These are phyloP conservation scores for Ustilago lituana DNA, from an alignment of 1,284 basidiomycete genomes.

Conservation along the genomic window DNA sequence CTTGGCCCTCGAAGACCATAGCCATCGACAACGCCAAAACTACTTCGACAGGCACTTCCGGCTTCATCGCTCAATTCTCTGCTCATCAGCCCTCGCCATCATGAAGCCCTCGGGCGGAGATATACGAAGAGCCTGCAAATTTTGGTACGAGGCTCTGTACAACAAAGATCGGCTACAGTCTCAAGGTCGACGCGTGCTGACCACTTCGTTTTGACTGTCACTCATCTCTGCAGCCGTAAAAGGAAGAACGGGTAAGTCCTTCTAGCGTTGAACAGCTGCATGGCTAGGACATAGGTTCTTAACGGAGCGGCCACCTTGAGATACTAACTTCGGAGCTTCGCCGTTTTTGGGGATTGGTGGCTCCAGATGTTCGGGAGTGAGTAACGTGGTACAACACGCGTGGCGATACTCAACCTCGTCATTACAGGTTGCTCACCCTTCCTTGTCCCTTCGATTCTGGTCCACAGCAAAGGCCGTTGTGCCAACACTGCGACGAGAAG, in stretches of 20 bases:
- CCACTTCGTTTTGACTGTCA: not conserved
- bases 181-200: constrained; percentile 4
- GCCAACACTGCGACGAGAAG: constrained; percentile 31
- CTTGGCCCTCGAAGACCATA: too few species aligned
- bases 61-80: too few species aligned
- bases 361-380: constrained; percentile 36
- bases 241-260: constrained; percentile 43
- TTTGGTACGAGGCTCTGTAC: constrained; percentile 2
- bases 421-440: not conserved
- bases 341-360: too few species aligned
- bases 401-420: not conserved
- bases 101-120: not conserved
- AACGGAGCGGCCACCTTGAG: too few species aligned
- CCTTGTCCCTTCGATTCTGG: not conserved
- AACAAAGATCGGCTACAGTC: not conserved
- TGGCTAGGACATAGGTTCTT: not conserved
- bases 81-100: too few species aligned
- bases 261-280: not conserved
- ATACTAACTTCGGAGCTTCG: too few species aligned
- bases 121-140: not conserved
- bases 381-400: too few species aligned
- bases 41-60: too few species aligned
- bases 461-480: constrained; percentile 30
- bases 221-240: constrained; percentile 15
- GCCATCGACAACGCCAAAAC: too few species aligned